These are phyloP conservation scores for Cornus suecica DNA, from an alignment of 148 eudicot species.

Conservation along the genomic window DNA sequence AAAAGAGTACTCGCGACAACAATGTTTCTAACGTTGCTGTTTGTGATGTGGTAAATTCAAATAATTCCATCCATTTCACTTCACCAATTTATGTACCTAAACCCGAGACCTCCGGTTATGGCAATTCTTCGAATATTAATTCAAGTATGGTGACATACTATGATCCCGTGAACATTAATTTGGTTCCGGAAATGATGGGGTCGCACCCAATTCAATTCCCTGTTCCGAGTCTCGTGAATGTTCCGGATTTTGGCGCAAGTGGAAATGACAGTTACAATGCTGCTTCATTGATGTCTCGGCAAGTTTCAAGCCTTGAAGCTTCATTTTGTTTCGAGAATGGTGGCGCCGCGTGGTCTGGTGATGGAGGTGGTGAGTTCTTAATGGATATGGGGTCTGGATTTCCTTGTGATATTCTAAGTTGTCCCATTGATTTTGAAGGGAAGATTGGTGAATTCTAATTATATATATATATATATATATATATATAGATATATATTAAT, in stretches of 20 bases:
- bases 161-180: background rate
- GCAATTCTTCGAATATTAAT: background rate
- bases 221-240: background rate
- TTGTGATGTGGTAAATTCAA: too few species aligned
- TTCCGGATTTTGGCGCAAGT: background rate
- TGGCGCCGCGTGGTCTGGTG: background rate
- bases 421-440: slow-evolving; percentile 10
- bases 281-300: background rate
- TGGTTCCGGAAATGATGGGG: background rate
- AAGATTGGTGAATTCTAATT: background rate
- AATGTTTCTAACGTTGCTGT: too few species aligned
- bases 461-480: background rate
- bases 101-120: background rate
- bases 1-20: background rate
- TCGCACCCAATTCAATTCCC: background rate
- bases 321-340: slow-evolving; percentile 1
- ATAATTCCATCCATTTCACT: background rate
- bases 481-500: background rate
- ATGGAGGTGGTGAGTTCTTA: background rate
- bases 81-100: slow-evolving; percentile 10
- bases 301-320: background rate
- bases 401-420: slow-evolving; percentile 4
- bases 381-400: background rate
- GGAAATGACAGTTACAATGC: too few species aligned
- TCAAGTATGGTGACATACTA: background rate